Evolutionary conservation across 2,329 filamentous ascomycete species (phyloP).

Genomic region (Fusarium verticillioides): DNA sequence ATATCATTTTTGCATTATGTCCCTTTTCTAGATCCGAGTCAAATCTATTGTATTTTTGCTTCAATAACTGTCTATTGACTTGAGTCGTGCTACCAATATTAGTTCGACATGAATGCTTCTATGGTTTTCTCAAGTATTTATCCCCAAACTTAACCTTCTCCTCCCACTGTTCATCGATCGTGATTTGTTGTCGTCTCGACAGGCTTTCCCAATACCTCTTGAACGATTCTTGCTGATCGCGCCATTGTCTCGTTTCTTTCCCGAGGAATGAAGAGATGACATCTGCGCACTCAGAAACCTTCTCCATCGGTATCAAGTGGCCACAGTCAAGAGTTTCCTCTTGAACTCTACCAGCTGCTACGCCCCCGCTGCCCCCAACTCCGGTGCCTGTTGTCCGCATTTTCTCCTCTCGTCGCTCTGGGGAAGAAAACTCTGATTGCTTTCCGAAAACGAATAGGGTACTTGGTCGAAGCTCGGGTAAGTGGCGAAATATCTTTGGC

Average conservation of each 20-base stretch:
- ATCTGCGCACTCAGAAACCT: neutral
- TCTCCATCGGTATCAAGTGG: slow-evolving; percentile 4
- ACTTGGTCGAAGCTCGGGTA: neutral
- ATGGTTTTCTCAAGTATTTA: neutral
- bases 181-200: neutral
- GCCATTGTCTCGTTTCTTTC: neutral
- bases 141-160: neutral
- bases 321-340: neutral
- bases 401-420: neutral
- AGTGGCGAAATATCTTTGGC: neutral
- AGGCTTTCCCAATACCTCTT: neutral
- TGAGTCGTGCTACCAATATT: accelerated
- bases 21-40: accelerated
- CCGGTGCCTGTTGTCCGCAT: neutral
- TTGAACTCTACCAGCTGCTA: neutral
- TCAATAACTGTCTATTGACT: accelerated
- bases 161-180: neutral
- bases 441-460: neutral
- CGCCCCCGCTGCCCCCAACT: neutral
- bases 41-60: slow-evolving; percentile 57
- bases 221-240: neutral
- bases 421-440: neutral
- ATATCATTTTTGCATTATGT: neutral
- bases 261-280: neutral
- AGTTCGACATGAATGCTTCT: accelerated